phyloP scores from a whole-genome alignment of 352 stramenopile species.

The Globisporangium sylvaticum region DNA sequence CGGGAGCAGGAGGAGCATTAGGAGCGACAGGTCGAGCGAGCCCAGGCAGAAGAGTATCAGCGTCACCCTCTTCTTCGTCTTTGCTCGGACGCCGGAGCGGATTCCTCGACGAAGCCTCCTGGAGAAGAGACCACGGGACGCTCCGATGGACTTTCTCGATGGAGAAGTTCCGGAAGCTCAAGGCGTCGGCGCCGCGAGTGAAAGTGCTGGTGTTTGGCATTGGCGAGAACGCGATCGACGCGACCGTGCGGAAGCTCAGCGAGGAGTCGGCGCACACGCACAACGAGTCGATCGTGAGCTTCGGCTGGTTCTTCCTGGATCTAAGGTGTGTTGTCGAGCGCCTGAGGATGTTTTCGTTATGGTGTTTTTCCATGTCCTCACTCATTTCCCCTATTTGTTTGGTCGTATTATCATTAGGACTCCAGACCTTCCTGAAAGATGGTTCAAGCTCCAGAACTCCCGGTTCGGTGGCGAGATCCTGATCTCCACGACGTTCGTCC shows the following conservation, averaged over 20 bases:
- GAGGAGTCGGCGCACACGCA: slow-evolving; percentile 19
- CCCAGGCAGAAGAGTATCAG: not conserved
- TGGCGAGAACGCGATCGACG: slow-evolving; percentile 19
- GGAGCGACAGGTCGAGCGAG: not conserved
- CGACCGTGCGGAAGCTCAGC: slow-evolving; percentile 8
- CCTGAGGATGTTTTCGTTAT: not conserved
- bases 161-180: slow-evolving; percentile 58
- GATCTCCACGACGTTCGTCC: slow-evolving; percentile 28
- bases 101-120: slow-evolving; percentile 53
- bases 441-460: slow-evolving; percentile 72
- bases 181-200: slow-evolving; percentile 56
- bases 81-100: slow-evolving; percentile 27
- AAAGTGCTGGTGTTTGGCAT: slow-evolving; percentile 77
- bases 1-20: not conserved
- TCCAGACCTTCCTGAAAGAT: slow-evolving; percentile 58
- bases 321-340: slow-evolving; percentile 33
- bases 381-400: not conserved
- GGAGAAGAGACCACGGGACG: slow-evolving; percentile 38
- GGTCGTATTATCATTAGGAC: slow-evolving; percentile 29
- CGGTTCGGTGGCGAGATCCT: slow-evolving; percentile 67
- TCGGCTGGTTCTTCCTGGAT: slow-evolving; percentile 83
- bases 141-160: slow-evolving; percentile 61
- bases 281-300: slow-evolving; percentile 46
- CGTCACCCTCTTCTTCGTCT: not conserved
- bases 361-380: not conserved